Evolutionary conservation across 768 basidiomycete genomes (phyloP).

Genomic region (Hygrocybe coccinea): DNA sequence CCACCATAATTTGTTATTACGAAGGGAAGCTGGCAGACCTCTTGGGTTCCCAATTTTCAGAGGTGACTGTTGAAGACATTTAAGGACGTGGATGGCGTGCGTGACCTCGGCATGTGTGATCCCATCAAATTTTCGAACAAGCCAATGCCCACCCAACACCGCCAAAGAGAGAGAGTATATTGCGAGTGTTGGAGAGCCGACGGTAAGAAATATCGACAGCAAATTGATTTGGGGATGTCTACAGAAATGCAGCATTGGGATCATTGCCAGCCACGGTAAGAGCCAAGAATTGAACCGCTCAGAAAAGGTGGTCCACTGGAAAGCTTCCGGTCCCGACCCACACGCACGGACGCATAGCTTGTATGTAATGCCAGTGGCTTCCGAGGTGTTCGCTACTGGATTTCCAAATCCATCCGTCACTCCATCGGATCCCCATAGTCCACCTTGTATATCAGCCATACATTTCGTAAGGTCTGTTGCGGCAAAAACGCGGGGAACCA

Average conservation of each 20-base stretch:
- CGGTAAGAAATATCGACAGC: constrained; percentile 32
- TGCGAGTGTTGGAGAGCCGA: constrained; percentile 40
- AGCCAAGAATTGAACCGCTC: constrained; percentile 44
- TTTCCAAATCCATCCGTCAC: constrained; percentile 26
- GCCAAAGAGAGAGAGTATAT: constrained; percentile 35
- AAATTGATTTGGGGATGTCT: constrained; percentile 36
- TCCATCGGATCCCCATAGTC: constrained; percentile 14
- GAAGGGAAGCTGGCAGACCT: constrained; percentile 31
- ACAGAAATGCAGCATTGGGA: constrained; percentile 49
- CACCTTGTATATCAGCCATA: constrained; percentile 15
- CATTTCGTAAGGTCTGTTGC: constrained; percentile 20
- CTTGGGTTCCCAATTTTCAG: no score
- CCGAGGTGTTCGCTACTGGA: constrained; percentile 17
- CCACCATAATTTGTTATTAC: constrained; percentile 39
- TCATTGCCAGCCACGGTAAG: constrained; percentile 44
- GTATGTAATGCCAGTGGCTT: constrained; percentile 29
- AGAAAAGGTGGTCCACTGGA: constrained; percentile 32
- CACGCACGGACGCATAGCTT: constrained; percentile 27
- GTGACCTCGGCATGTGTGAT: constrained; percentile 23
- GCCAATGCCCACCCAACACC: constrained; percentile 26
- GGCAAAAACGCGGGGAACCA: background rate
- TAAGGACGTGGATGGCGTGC: constrained; percentile 29
- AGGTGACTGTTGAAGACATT: constrained; percentile 38
- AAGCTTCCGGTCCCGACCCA: constrained; percentile 22
- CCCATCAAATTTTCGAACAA: constrained; percentile 24